Evolutionary conservation across 306 rosid species (phyloP), one percentile per base, ranked within the genome.

Genomic region (Morella rubra): DNA sequence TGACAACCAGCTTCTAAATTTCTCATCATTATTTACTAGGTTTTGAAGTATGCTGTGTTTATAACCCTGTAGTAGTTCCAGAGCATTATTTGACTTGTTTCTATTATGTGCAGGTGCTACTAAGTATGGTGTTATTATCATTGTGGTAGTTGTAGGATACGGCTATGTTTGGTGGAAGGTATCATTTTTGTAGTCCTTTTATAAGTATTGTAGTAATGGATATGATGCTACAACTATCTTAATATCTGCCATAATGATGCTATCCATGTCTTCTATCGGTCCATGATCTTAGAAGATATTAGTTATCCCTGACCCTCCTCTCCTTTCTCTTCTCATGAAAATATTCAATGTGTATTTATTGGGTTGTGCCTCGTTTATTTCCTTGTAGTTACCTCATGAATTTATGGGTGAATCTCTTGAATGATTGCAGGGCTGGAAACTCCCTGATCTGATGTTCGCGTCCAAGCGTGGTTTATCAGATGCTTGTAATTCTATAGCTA

Each of bases 151-250:
- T 58, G 82, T 82, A 32, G 99, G 98, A 75, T 92, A 84, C 79
- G 99, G 99, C 86, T 89, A 86, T 70, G 19, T 88, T 72, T 86
- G 99, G 98, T 92, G 96, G 96, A 96, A 96, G 98, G 99, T 92
- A 88, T 27, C 32, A 82, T 71, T 49, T 20, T 78, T 69, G 74
- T n/a, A 11, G 73, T 77, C 74, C 62, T 76, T 20, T 70, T 27
- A 40, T 59, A 55, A 69, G 64, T 16, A 10, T 76, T 75, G 44
- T 72, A 74, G 69, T 72, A 37, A 74, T 73, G 46, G 77, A 69
- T 47, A 4, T 20, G 80, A 84, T 75, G 73, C 16, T 60, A 9
- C 19, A 69, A 6, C n/a, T 50, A 55, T 72, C 59, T 54, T 53
- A 22, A 62, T 80, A 71, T 56, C 18, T 32, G 13, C 1, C 32